Conservation (phyloP, 371 early-diverging fungal genomes). For the Apophysomyces variabilis region DNA sequence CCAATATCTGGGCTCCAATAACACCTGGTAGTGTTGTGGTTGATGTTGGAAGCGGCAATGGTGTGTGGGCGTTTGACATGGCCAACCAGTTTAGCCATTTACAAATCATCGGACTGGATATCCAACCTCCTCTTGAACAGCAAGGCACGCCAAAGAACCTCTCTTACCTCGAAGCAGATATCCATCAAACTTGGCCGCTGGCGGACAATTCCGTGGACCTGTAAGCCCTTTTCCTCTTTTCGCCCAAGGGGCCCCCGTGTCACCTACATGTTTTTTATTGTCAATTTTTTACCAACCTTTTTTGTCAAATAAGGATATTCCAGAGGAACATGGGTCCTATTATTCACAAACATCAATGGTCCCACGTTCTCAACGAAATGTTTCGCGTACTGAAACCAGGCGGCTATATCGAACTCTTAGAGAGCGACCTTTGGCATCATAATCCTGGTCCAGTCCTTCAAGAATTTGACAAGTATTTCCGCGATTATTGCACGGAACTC, state of each 20-base stretch:
- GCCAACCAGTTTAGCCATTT: constrained; percentile 42
- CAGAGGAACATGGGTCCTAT: constrained; percentile 46
- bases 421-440: constrained; percentile 49
- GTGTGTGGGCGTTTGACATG: constrained; percentile 51
- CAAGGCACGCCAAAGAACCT: constrained; percentile 46
- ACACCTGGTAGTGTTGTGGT: constrained; percentile 37
- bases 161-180: constrained; percentile 37
- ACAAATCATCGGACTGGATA: constrained; percentile 57
- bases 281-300: too few species aligned
- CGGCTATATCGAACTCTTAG: constrained; percentile 48
- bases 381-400: constrained; percentile 46
- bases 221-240: constrained; percentile 32
- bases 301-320: constrained; percentile 34
- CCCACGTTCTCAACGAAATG: constrained; percentile 41
- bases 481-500: constrained; percentile 35
- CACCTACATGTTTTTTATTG: too few species aligned
- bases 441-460: constrained; percentile 53
- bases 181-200: constrained; percentile 43
- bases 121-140: constrained; percentile 42
- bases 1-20: constrained; percentile 37
- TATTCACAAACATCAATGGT: constrained; percentile 44
- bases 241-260: too few species aligned
- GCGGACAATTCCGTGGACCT: constrained; percentile 42
- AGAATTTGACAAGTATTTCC: constrained; percentile 48
- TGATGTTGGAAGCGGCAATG: constrained; percentile 60